Evolutionary conservation across 106 monocot species (phyloP), one percentile per base, ranked within the genome.

Genomic region (Phalaenopsis equestris): DNA sequence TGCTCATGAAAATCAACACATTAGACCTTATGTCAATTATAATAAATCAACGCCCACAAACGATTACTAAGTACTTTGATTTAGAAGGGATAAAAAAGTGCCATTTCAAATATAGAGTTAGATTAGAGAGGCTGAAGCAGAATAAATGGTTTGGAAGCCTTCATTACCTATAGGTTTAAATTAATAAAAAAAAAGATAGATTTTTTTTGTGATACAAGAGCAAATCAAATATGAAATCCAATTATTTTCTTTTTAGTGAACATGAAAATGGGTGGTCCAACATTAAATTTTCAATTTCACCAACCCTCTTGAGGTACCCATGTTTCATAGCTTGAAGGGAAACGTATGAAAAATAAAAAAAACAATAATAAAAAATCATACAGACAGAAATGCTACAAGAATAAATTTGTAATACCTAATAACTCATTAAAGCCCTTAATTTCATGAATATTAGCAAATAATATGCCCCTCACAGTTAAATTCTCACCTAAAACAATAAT

Each of bases 1-100:
- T 93, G 84, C 68, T 18, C 6, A 79, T 8, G 43, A 19, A 74
- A 76, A 76, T 76, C 74, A 74, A 74, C 74, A 8, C 30, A 70
- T 70, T 70, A 70, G 30, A 11, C 38, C 56, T 61, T 61, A n/a
- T 21, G 61, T 10, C 37, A 30, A 30, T 30, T 14, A 52, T 10
- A 12, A 52, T 52, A 52, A 52, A 52, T 52, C 12, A 14, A 52
- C 3, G 4, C 0, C 30, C 15, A 72, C 72, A 41, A 39, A 72
- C 2, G 39, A 39, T 70, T 39, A 39, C 38, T 70, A 30, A 45
- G 43, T 2, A 19, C 16, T 45, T 75, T 42, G 43, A 43, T 15
- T 72, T 10, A 4, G 5, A 75, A 43, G 19, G 43, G 19, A 48
- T 76, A 9, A 48, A 47, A 47, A 75, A 11, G 1, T 30, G 30